Percentiles rank a stretch among this genome's conserved stretches.
Conservation (phyloP, 73 alveolate genomes). For the Paramecium primaurelia region DNA sequence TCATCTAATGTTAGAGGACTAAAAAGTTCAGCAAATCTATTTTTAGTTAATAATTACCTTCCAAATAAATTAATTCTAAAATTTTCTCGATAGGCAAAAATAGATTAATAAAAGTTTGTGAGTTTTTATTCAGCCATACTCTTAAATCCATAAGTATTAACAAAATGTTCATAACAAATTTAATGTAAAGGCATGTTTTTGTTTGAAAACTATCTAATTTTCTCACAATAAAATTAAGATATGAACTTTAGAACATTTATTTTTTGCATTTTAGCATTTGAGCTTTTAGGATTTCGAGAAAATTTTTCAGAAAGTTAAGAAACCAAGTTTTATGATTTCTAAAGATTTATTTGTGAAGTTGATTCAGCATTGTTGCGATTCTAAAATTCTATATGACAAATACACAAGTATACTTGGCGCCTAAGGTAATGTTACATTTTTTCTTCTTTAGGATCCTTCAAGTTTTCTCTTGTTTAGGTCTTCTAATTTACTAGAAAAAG, state of each 20-base stretch:
- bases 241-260: constrained; percentile 21
- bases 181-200: constrained; percentile 17
- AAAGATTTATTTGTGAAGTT: background rate
- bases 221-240: constrained; percentile 25
- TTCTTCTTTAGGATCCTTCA: background rate
- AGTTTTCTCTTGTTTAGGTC: background rate
- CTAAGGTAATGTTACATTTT: background rate
- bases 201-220: background rate
- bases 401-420: background rate
- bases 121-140: constrained; percentile 20
- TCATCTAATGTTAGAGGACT: constrained; percentile 20
- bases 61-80: constrained; percentile 32
- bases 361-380: background rate
- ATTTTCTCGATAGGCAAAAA: background rate
- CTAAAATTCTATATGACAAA: background rate
- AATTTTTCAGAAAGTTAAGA: background rate
- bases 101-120: constrained; percentile 7
- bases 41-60: background rate
- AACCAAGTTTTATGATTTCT: background rate
- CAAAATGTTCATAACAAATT: constrained; percentile 41
- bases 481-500: background rate
- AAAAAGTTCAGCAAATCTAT: constrained; percentile 8
- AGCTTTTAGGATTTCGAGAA: background rate
- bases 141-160: constrained; percentile 39
- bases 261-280: constrained; percentile 5